A percentile compares a stretch with the other conserved stretches of the same genome.
Evolutionary conservation across 208 protist species (phyloP).

Genomic region (Acanthamoeba polyphaga): DNA sequence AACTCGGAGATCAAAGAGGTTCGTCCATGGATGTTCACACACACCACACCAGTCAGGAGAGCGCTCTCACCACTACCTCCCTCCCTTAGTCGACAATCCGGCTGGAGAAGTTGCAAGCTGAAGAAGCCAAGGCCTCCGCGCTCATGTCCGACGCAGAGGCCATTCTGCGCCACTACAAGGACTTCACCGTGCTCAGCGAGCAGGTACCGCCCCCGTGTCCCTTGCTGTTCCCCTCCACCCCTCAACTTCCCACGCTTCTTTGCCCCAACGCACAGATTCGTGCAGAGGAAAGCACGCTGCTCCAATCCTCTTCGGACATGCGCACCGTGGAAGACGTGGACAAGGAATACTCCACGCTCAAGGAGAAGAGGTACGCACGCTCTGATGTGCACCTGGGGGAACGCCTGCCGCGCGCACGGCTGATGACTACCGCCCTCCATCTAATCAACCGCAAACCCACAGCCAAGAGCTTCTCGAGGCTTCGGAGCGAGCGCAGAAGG

Average conservation of each 20-base stretch:
- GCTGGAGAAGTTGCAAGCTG: not conserved
- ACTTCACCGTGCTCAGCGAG: not conserved
- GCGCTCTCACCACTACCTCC: too few species aligned
- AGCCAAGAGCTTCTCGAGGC: not conserved
- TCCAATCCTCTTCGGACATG: not conserved
- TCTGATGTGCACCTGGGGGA: too few species aligned
- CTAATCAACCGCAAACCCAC: not conserved
- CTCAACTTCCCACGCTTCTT: not conserved
- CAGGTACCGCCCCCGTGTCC: not conserved
- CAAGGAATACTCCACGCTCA: not conserved
- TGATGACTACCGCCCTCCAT: not conserved
- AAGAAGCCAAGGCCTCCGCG: slow-evolving; percentile 1
- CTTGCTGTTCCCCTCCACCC: not conserved
- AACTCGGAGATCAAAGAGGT: not conserved
- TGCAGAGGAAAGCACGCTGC: slow-evolving; percentile 39
- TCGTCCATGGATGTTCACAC: not conserved
- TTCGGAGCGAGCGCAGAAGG: not conserved
- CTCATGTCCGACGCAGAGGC: slow-evolving; percentile 21
- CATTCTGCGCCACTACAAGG: not conserved
- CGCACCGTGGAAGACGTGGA: slow-evolving; percentile 64
- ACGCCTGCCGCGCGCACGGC: too few species aligned
- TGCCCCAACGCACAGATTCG: not conserved
- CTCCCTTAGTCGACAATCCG: not conserved
- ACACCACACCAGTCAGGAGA: not conserved
- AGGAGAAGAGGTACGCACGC: not conserved